Percentiles rank a stretch among this genome's conserved stretches.
Conservation (phyloP, 768 basidiomycete genomes). For the Boletales sp. region DNA sequence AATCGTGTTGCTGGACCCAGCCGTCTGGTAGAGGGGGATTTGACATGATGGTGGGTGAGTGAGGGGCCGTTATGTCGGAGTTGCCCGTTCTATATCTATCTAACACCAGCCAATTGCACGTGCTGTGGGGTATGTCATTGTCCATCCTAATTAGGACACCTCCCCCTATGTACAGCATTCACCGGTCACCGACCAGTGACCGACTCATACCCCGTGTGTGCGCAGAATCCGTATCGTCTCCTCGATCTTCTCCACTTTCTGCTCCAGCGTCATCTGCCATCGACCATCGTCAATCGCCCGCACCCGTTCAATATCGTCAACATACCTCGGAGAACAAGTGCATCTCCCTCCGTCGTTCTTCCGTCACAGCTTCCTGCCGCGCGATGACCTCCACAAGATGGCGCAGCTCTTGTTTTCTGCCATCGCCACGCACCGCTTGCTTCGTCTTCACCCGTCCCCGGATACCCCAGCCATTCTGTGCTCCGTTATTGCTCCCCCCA, state of each 20-base stretch:
- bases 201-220: constrained; percentile 7
- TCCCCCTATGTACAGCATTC: not conserved
- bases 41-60: constrained; percentile 12
- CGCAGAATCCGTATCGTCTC: constrained; percentile 44
- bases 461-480: constrained; percentile 3
- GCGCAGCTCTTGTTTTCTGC: constrained; percentile 16
- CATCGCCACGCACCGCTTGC: constrained; percentile 1
- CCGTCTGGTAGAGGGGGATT: constrained; percentile 49
- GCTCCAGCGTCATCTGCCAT: constrained; percentile 51
- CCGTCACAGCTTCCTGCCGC: constrained; percentile 34
- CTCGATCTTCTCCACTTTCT: constrained; percentile 50
- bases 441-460: not conserved
- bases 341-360: constrained; percentile 42
- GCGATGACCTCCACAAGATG: constrained; percentile 49
- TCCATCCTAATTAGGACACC: not conserved
- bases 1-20: constrained; percentile 52
- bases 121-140: constrained; percentile 10
- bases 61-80: not conserved
- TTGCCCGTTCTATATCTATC: not conserved
- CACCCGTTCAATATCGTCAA: too few relatives aligned
- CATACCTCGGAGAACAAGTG: constrained; percentile 49
- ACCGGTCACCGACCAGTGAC: too few relatives aligned
- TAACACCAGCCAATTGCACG: constrained; percentile 1
- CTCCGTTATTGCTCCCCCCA: not conserved
- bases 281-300: not conserved